Base-by-base conservation (phyloP, 2,329 filamentous ascomycete genomes). In the Pseudogymnoascus sp. region DNA sequence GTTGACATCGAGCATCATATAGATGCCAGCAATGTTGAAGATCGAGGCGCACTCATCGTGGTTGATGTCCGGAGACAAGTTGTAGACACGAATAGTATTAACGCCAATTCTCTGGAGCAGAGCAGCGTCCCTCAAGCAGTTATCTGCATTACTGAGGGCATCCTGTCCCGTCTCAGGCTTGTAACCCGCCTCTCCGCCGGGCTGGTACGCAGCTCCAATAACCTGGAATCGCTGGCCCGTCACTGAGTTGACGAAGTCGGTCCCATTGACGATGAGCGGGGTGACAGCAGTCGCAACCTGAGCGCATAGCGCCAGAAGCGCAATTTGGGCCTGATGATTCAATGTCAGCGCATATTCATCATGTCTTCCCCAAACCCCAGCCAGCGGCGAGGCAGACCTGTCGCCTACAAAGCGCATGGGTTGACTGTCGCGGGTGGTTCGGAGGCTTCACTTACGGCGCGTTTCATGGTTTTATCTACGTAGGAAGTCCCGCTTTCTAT, bases 41-140 rank as follows among this genome's bases (percentile, higher is more conserved):
- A 88, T 86, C 68, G 82, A 86, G 64, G 83, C 85, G 70, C 86
- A 89, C 67, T 82, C 78, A 68, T 88, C 85, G 71, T 88, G 86
- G 78, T 88, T 87, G 66, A 87, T 74, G 70, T 86, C 74, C 31
- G 85, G 86, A 73, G 86, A 81, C 65, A 88, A 74, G 77, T 88
- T 88, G 78, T 88, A 89, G n/a, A 88, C 84, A 60, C 86, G 86
- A 70, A 89, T 85, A 65, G 86, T 79, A 77, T 89, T 89, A 72
- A 88, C 78, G 66, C 86, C 84, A 62, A 88, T 78, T 62, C 79
- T 76, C 77, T 89, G 85, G 79, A 88, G 83, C 64, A 88, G 78
- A 33, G 85, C 84, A 50, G 84, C 85, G 79, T 88, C 86, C 66
- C 86, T 82, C 70, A 84, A 75, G 75, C 86, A 89, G 64, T 79